A percentile compares a stretch with the other conserved stretches of the same genome.
These are phyloP conservation scores for Lentinula boryana DNA, from an alignment of 768 basidiomycete species.

Conservation along the genomic window DNA sequence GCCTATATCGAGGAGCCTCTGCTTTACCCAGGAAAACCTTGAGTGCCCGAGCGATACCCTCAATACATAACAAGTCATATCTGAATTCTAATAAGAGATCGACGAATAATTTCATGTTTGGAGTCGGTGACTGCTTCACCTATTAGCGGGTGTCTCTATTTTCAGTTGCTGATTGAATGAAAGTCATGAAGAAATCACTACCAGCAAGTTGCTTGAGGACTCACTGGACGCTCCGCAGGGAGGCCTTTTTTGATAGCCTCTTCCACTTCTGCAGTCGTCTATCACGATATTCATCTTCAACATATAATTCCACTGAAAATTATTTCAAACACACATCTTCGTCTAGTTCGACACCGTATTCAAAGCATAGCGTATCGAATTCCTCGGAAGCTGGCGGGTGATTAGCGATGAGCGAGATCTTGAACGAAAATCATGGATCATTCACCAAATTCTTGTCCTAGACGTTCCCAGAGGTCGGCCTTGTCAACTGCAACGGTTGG, in stretches of 20 bases:
- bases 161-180: slow-evolving; percentile 75
- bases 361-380: slow-evolving; percentile 93
- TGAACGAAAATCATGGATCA: slow-evolving; percentile 5
- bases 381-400: slow-evolving; percentile 72
- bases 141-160: slow-evolving; percentile 98
- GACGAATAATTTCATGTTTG: neutral
- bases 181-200: neutral
- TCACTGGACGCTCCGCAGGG: slow-evolving; percentile 78
- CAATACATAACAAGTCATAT: slow-evolving; percentile 96
- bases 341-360: slow-evolving; percentile 95
- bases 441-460: slow-evolving; percentile 79
- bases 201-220: slow-evolving; percentile 14
- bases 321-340: slow-evolving; percentile 74
- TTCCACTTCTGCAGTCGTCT: slow-evolving; percentile 90
- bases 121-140: slow-evolving; percentile 33
- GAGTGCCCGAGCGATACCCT: slow-evolving; percentile 87
- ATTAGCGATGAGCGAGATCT: slow-evolving; percentile 13
- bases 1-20: slow-evolving; percentile 64
- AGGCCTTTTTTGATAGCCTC: slow-evolving; percentile 77
- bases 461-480: slow-evolving; percentile 83
- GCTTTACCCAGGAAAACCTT: slow-evolving; percentile 73
- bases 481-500: slow-evolving; percentile 96
- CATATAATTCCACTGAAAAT: neutral
- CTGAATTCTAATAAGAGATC: slow-evolving; percentile 31
- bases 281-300: neutral